phyloP scores from a whole-genome alignment of 345 rosid genomes.

The Hypericum androsaemum region DNA sequence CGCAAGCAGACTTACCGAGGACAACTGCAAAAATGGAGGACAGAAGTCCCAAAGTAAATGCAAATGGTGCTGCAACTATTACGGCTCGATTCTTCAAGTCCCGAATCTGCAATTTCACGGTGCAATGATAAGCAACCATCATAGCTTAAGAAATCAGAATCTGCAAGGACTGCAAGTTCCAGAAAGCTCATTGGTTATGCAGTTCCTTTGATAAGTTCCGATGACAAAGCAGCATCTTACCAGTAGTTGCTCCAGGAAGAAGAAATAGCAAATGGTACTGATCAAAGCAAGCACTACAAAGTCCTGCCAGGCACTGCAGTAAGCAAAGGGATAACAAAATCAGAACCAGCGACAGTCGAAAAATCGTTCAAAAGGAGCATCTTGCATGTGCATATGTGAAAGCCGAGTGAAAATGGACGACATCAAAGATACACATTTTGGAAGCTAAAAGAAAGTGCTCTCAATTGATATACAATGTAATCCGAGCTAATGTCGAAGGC shows the following conservation, averaged over 20 bases:
- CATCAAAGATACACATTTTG: no score
- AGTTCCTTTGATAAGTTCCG: background rate
- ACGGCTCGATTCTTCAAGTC: constrained; percentile 62
- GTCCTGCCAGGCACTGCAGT: constrained; percentile 87
- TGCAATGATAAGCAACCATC: no score
- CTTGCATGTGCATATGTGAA: no score
- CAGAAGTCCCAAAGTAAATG: constrained; percentile 59
- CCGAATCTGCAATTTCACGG: constrained; percentile 34
- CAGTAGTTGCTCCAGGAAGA: constrained; percentile 89
- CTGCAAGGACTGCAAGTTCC: no score
- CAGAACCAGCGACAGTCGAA: constrained; percentile 3
- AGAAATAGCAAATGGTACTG: constrained; percentile 87
- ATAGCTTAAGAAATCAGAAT: no score
- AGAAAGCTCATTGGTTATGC: background rate
- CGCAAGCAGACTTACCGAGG: constrained; percentile 45
- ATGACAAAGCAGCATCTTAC: constrained; percentile 35
- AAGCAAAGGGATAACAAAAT: background rate
- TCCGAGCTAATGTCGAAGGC: no score
- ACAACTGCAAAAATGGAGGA: constrained; percentile 61
- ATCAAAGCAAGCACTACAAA: constrained; percentile 84
- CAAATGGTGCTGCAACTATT: constrained; percentile 72
- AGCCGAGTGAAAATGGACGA: no score
- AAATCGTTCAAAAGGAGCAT: background rate
- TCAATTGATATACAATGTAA: no score
- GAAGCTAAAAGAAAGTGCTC: no score